A percentile compares a stretch with the other conserved stretches of the same genome.
These are phyloP conservation scores for Aureobasidium sp. DNA, from an alignment of 2,329 filamentous ascomycete genomes.

Conservation along the genomic window DNA sequence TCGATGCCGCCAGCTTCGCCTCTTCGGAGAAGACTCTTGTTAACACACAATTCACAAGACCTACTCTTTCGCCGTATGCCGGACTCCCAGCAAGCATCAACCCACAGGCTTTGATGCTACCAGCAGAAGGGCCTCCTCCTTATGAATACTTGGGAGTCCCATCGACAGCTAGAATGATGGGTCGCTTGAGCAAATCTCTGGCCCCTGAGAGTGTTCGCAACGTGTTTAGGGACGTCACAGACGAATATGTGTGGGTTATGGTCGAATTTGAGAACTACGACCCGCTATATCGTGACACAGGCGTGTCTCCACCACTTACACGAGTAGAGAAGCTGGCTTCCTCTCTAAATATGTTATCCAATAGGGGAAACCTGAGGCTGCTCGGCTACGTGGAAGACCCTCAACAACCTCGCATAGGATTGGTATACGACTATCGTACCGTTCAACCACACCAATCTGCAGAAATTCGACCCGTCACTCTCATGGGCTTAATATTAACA, in stretches of 20 bases:
- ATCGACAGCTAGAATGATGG: slow-evolving; percentile 39
- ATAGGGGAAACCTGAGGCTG: slow-evolving; percentile 47
- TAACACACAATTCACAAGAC: slow-evolving; percentile 25
- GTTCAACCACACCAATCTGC: slow-evolving; percentile 18
- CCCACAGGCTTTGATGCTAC: slow-evolving; percentile 35
- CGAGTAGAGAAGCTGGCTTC: slow-evolving; percentile 36
- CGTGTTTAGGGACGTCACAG: slow-evolving; percentile 28
- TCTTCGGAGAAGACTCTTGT: slow-evolving; percentile 18
- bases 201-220: slow-evolving; percentile 25
- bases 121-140: slow-evolving; percentile 42
- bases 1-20: slow-evolving; percentile 17
- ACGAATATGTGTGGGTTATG: slow-evolving; percentile 39
- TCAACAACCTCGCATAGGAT: slow-evolving; percentile 59
- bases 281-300: slow-evolving; percentile 39
- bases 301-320: slow-evolving; percentile 40
- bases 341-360: slow-evolving; percentile 20
- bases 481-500: slow-evolving; percentile 43
- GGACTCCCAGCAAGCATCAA: slow-evolving; percentile 40
- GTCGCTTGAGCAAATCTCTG: slow-evolving; percentile 29
- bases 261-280: slow-evolving; percentile 60
- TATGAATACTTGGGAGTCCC: slow-evolving; percentile 42
- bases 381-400: slow-evolving; percentile 66
- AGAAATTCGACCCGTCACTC: slow-evolving; percentile 36
- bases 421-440: slow-evolving; percentile 67
- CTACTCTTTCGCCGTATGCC: slow-evolving; percentile 27